phyloP scores from a whole-genome alignment of 495 filamentous ascomycete species.

The Tuber brumale region DNA sequence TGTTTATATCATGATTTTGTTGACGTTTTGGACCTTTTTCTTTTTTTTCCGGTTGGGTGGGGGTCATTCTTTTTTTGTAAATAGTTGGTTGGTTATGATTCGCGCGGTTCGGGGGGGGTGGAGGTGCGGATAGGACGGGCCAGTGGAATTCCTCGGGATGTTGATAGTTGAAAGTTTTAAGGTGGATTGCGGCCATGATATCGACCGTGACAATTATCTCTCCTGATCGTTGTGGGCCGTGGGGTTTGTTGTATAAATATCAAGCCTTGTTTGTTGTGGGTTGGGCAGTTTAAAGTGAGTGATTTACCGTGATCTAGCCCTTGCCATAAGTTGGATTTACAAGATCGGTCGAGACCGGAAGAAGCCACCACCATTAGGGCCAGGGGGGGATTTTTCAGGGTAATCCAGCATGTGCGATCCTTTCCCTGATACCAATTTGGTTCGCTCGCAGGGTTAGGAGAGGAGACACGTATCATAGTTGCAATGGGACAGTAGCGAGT shows the following conservation, averaged over 20 bases:
- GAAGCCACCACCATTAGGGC: neutral
- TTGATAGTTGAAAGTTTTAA: neutral
- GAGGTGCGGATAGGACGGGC: neutral
- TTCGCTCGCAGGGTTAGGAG: neutral
- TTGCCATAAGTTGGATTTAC: neutral
- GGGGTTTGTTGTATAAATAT: neutral
- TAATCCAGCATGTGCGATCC: neutral
- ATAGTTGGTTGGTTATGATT: too few relatives aligned
- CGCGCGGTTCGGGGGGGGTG: neutral
- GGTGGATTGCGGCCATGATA: neutral
- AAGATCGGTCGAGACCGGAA: neutral
- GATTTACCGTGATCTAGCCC: neutral
- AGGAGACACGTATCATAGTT: slow-evolving; percentile 21
- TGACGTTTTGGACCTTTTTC: neutral
- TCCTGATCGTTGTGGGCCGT: neutral
- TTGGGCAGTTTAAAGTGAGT: neutral
- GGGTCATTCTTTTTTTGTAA: neutral
- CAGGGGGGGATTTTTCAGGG: neutral
- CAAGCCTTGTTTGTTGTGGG: neutral
- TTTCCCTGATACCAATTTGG: neutral
- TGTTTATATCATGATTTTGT: neutral
- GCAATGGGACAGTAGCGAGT: slow-evolving; percentile 5
- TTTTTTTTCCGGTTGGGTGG: neutral
- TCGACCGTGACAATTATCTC: neutral
- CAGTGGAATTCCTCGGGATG: neutral